Evolutionary conservation across 495 filamentous ascomycete species (phyloP), one percentile per base, ranked within the genome.

Genomic region (Lophiotrema nucula): DNA sequence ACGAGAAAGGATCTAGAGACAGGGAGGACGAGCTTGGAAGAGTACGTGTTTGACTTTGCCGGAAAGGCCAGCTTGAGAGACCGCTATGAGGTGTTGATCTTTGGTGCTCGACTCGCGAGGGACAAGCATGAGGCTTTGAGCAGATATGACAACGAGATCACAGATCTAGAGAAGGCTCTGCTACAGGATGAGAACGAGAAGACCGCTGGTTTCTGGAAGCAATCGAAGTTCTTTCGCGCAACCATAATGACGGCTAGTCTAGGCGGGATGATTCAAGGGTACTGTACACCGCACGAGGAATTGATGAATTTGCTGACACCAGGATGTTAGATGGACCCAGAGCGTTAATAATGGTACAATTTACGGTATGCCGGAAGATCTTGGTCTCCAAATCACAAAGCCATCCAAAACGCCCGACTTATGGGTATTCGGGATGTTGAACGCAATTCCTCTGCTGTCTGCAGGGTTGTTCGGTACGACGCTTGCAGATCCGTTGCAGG

Each of bases 91-190:
- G 26, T 55, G 22, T 18, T 55, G 10, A 6, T 55, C 2, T 55
- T 55, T 23, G 52, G 52, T 12, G 52, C 52, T 37, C 52, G 52
- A 6, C 39, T 55, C 3, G 52, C 52, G 10, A 22, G 52, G n/a
- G 52, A 55, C 19, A 55, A 55, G 42, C 42, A 55, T 37, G 52
- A 55, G 38, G 52, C 52, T 8, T 10, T 55, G 39, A 55, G 11
- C 26, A 21, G 52, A 25, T 55, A 55, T 27, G 37, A 47, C 19
- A 42, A 10, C 15, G 52, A 55, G 42, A 12, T 55, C 25, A 55
- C 52, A 6, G 42, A 4, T 21, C 52, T 16, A 21, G 52, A 55
- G 25, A 37, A 35, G 35, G 27, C 5, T 3, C 26, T 55, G 24
- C 18, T 55, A 23, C 2, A 16, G 6, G 21, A 35, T 19, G 52